Percentiles rank a stretch among this genome's conserved stretches.
Evolutionary conservation across 2,329 filamentous ascomycete genomes (phyloP).

Genomic region (Bertia moriformis): DNA sequence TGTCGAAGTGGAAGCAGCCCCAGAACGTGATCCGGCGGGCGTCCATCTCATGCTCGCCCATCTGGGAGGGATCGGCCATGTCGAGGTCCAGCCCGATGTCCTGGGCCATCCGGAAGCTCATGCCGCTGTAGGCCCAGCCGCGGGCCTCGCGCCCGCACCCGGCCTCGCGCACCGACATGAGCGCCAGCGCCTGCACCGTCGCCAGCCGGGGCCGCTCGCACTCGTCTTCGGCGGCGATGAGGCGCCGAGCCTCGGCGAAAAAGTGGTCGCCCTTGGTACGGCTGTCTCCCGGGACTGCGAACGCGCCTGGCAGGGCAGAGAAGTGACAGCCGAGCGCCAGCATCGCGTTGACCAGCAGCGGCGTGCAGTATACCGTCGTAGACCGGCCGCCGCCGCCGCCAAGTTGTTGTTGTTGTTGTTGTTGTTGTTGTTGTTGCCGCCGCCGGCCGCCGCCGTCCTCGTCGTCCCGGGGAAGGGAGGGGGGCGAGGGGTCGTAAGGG

Average conservation of each 20-base stretch:
- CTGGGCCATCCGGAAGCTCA: conserved; percentile 95
- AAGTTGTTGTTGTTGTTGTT: too few relatives aligned
- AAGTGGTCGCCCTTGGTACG: conserved; percentile 90
- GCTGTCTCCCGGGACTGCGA: conserved; percentile 56
- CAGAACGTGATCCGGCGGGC: conserved; percentile 85
- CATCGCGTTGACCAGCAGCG: conserved; percentile 85
- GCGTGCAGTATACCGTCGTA: conserved; percentile 66
- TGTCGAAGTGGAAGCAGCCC: conserved; percentile 97
- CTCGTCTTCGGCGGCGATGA: conserved; percentile 82
- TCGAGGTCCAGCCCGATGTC: conserved; percentile 87
- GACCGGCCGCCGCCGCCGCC: too few relatives aligned
- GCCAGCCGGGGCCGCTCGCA: conserved; percentile 78
- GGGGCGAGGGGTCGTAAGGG: too few relatives aligned
- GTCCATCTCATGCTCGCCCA: conserved; percentile 75
- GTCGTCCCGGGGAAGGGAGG: too few relatives aligned
- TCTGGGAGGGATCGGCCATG: conserved; percentile 36
- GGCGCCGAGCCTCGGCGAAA: conserved; percentile 78
- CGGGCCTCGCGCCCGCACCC: conserved; percentile 87
- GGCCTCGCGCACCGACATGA: conserved; percentile 94
- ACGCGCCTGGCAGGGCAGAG: conserved; percentile 60
- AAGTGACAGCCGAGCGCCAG: conserved; percentile 88
- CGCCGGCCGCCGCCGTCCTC: too few relatives aligned
- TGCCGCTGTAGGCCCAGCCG: conserved; percentile 95
- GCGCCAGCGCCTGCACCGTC: conserved; percentile 79
- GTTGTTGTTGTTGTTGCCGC: too few relatives aligned